These are phyloP conservation scores for Boletus vinaceobasis DNA, from an alignment of 768 basidiomycete species.

Conservation along the genomic window DNA sequence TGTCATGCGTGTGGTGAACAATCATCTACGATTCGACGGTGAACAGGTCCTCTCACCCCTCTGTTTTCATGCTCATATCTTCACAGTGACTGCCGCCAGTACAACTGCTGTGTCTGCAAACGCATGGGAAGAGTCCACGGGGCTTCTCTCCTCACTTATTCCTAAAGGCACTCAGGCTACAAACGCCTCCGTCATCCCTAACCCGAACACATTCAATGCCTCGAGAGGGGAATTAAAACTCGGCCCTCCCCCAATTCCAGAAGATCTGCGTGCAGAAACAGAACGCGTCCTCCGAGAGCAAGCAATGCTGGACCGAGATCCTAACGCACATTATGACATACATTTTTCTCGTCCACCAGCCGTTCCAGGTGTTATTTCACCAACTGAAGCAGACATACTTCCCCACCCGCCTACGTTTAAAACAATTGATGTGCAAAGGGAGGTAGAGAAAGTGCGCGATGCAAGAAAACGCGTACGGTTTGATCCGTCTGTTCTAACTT, in stretches of 20 bases:
- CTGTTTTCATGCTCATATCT: conserved; percentile 18
- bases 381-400: conserved; percentile 66
- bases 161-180: conserved; percentile 52
- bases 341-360: conserved; percentile 48
- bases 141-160: conserved; percentile 74
- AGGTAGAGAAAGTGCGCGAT: conserved; percentile 87
- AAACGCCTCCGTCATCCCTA: conserved; percentile 40
- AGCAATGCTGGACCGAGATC: conserved; percentile 70
- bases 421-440: conserved; percentile 82
- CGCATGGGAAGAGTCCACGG: conserved; percentile 85
- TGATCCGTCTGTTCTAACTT: conserved; percentile 65
- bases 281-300: conserved; percentile 79
- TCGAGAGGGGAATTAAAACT: conserved; percentile 80
- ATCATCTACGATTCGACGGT: conserved; percentile 90
- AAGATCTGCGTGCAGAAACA: conserved; percentile 78
- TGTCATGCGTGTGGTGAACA: conserved; percentile 92
- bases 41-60: conserved; percentile 17
- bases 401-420: conserved; percentile 84
- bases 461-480: conserved; percentile 88
- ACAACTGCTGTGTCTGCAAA: conserved; percentile 58
- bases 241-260: conserved; percentile 73
- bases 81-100: conserved; percentile 66
- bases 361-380: conserved; percentile 57
- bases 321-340: conserved; percentile 62
- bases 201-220: conserved; percentile 71